Evolutionary conservation across 2,329 filamentous ascomycete species (phyloP), one percentile per base, ranked within the genome.

Genomic region (Fusarium sp.): DNA sequence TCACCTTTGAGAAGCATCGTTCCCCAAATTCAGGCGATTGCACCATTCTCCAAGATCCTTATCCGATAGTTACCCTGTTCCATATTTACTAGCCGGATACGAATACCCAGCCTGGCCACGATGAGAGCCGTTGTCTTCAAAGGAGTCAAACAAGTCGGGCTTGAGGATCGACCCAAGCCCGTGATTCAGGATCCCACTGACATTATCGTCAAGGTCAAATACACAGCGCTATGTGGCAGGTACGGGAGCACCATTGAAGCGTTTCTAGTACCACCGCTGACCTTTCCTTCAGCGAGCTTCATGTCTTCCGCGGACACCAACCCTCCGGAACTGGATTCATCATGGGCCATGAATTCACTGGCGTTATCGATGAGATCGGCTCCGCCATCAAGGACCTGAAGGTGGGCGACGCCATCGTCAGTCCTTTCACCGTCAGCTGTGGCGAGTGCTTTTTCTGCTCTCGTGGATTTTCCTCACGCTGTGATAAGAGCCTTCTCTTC

Each of bases 261-360:
- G 10, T 20, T 5, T 3, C 2, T 0, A 20, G 1, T 10, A 30
- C 10, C 22, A 6, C 15, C 6, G 14, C 37, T 65, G 4, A 68
- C 1, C 4, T 45, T 22, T 2, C 22, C 2, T 15, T 1, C 5
- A 76, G 76, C 9, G 94, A 97, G 78, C 86, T 97, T 32, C 95
- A 97, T 82, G 91, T 93, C 63, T 97, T 91, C 82, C 92, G 94
- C 35, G 94, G 95, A n/a, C 91, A 94, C 76, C 90, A 96, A 80
- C 88, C 90, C n/a, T 92, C 90, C 6, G 86, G 83, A 0, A 89
- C 92, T 0, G 88, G 86, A 30, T 89, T 89, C 76, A 86, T 89
- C 59, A 90, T 90, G 92, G 93, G 94, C 66, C 94, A 97, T 80
- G 95, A 97, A 79, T 96, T 97, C 79, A 94, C 93, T 1, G 95